Evolutionary conservation across 805 yeast species (phyloP).

Genomic region (Yamadazyma paraphyllophila): DNA sequence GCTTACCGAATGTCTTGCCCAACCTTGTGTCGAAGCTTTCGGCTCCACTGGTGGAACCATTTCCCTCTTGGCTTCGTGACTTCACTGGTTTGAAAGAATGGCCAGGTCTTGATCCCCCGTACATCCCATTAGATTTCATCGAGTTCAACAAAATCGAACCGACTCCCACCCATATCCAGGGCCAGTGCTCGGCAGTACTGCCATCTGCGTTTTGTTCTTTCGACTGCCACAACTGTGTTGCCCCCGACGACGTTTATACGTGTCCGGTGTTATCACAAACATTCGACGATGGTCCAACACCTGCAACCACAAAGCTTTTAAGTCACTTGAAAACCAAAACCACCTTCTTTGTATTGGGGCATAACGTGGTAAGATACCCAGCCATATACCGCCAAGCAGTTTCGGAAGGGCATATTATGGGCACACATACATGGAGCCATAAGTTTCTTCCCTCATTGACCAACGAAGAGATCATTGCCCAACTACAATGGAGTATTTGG

Average conservation of each 20-base stretch:
- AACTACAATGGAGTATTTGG: slow-evolving; percentile 94
- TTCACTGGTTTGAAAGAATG: slow-evolving; percentile 73
- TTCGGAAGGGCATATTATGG: slow-evolving; percentile 71
- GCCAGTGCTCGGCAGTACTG: slow-evolving; percentile 52
- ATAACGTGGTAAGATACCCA: slow-evolving; percentile 75
- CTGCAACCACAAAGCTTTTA: slow-evolving; percentile 61
- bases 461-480: slow-evolving; percentile 83
- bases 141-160: slow-evolving; percentile 52
- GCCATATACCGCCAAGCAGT: slow-evolving; percentile 60
- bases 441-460: slow-evolving; percentile 72
- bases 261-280: slow-evolving; percentile 80
- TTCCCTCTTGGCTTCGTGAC: slow-evolving; percentile 77
- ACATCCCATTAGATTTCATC: slow-evolving; percentile 74
- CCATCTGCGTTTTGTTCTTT: slow-evolving; percentile 62
- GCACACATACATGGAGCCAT: slow-evolving; percentile 93
- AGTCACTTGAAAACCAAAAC: slow-evolving; percentile 50
- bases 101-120: slow-evolving; percentile 90
- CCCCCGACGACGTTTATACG: slow-evolving; percentile 70
- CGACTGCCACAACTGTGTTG: slow-evolving; percentile 80
- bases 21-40: neutral
- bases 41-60: slow-evolving; percentile 32
- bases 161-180: slow-evolving; percentile 48
- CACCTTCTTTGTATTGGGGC: slow-evolving; percentile 85
- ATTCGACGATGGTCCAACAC: slow-evolving; percentile 94
- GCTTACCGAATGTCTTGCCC: slow-evolving; percentile 2